A percentile compares a stretch with the other conserved stretches of the same genome.
These are phyloP conservation scores for Astrothelium subdiscretum DNA, from an alignment of 495 filamentous ascomycete genomes.

Conservation along the genomic window DNA sequence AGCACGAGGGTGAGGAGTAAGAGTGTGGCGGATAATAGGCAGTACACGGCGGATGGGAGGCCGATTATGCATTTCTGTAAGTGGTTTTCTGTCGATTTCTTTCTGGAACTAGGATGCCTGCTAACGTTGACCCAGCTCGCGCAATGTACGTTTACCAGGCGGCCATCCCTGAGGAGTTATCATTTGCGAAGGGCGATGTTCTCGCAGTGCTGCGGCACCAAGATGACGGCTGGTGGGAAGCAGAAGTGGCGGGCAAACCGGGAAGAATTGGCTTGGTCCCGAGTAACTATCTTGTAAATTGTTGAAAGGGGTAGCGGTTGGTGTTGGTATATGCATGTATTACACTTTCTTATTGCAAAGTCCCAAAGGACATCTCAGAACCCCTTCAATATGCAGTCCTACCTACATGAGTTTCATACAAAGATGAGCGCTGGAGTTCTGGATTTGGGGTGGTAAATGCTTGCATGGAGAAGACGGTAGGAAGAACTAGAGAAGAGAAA, in stretches of 20 bases:
- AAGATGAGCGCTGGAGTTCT: too few relatives aligned
- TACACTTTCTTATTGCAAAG: neutral
- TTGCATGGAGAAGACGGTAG: too few relatives aligned
- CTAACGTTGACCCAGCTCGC: slow-evolving; percentile 50
- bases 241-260: slow-evolving; percentile 68
- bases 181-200: slow-evolving; percentile 85
- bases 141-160: slow-evolving; percentile 91
- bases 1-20: slow-evolving; percentile 58
- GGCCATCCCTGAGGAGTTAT: slow-evolving; percentile 87
- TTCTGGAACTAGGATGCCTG: neutral
- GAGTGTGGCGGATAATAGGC: slow-evolving; percentile 61
- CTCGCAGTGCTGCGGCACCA: slow-evolving; percentile 83
- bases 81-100: slow-evolving; percentile 24
- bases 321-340: neutral
- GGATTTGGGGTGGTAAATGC: too few relatives aligned
- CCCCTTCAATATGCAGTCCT: too few relatives aligned
- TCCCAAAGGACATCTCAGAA: neutral
- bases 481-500: too few relatives aligned
- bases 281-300: slow-evolving; percentile 87
- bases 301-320: slow-evolving; percentile 29
- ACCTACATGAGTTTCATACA: too few relatives aligned
- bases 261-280: slow-evolving; percentile 74
- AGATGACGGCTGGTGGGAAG: slow-evolving; percentile 99
- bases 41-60: slow-evolving; percentile 75
- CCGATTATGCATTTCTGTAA: slow-evolving; percentile 87